Conservation (phyloP, 257 asterid species). For the Apocynum venetum region DNA sequence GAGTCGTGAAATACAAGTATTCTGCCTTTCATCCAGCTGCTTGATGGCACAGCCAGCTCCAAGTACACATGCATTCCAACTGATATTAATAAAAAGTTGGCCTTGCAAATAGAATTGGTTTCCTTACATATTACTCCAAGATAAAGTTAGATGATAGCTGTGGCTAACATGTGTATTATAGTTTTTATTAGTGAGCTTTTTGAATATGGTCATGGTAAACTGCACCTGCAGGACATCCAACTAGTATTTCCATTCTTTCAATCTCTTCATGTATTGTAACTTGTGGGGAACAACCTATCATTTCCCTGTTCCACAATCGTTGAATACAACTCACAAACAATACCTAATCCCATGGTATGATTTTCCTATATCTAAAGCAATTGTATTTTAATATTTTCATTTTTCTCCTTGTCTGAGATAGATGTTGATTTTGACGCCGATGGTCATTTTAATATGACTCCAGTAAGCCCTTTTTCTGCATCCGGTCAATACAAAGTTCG, state of each 20-base stretch:
- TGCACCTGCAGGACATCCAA: neutral
- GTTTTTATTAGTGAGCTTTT: too few relatives aligned
- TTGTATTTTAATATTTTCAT: neutral
- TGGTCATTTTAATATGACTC: constrained; percentile 6
- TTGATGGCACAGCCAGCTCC: neutral
- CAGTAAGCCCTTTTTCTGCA: neutral
- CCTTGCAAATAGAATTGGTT: neutral
- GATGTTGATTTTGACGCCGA: neutral
- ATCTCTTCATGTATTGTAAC: neutral
- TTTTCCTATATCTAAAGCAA: neutral
- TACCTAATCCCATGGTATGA: neutral
- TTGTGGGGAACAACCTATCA: neutral
- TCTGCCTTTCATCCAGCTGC: neutral
- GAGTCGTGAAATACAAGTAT: constrained; percentile 2
- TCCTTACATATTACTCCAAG: constrained; percentile 9
- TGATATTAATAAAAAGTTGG: neutral
- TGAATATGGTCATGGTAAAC: neutral
- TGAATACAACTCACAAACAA: neutral
- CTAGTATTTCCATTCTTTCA: neutral
- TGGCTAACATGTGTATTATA: neutral
- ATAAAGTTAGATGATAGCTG: neutral
- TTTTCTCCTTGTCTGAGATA: neutral
- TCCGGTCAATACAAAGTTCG: neutral
- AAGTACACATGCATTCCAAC: neutral
- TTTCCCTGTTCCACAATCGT: neutral